These are phyloP conservation scores for Brettanomyces naardenensis DNA, from an alignment of 805 yeast species.

Conservation along the genomic window DNA sequence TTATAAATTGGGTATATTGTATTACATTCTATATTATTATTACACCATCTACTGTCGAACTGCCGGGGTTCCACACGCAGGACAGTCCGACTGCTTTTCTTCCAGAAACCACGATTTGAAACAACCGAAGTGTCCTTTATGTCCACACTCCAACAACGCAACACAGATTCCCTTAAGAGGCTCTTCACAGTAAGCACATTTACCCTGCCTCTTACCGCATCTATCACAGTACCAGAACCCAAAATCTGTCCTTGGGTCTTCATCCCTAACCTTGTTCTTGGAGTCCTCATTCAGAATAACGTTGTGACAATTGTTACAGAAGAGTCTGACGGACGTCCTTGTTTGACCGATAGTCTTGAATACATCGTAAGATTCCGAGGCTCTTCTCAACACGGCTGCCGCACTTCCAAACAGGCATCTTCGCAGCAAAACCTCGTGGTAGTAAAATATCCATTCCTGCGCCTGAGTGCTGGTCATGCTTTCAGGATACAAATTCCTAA, in stretches of 20 bases:
- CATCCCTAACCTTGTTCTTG: constrained; percentile 29
- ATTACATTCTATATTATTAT: background rate
- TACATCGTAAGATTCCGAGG: constrained; percentile 22
- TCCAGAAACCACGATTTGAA: constrained; percentile 68
- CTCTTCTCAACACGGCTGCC: constrained; percentile 42
- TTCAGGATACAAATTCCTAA: constrained; percentile 33
- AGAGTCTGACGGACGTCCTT: constrained; percentile 40
- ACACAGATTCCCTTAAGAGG: constrained; percentile 69
- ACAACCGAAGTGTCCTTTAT: constrained; percentile 79
- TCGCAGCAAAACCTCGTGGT: constrained; percentile 46
- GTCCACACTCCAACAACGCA: constrained; percentile 67
- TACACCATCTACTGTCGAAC: background rate
- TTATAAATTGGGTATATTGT: too few species aligned
- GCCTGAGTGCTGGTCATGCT: constrained; percentile 25
- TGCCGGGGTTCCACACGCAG: constrained; percentile 51
- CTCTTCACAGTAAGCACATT: constrained; percentile 73
- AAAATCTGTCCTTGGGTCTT: constrained; percentile 30
- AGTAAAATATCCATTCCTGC: constrained; percentile 49
- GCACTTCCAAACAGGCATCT: constrained; percentile 48
- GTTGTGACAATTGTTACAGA: constrained; percentile 53
- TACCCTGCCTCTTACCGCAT: constrained; percentile 51
- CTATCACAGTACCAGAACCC: constrained; percentile 85
- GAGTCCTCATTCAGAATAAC: constrained; percentile 53
- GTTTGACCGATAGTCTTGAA: constrained; percentile 30
- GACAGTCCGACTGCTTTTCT: constrained; percentile 63